Base-by-base conservation (phyloP, 2,329 filamentous ascomycete genomes). In the Hirsutella rhossiliensis region DNA sequence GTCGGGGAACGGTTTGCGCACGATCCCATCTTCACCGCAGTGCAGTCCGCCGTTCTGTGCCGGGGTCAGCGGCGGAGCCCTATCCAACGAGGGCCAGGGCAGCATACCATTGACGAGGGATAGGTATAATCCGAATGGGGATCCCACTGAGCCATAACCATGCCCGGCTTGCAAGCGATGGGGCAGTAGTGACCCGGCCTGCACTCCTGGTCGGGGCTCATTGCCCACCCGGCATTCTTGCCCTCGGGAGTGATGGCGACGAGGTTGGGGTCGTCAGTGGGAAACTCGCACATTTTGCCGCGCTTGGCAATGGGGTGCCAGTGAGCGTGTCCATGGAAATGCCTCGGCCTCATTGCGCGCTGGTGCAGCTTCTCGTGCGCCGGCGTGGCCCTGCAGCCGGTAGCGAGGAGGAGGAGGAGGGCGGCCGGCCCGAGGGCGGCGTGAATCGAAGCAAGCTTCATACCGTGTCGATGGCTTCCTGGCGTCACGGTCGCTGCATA, bases 141-240 rank as follows among this genome's bases (percentile, higher is more conserved):
- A 56, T 87, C 78, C 85, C 85, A 89, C 61, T 90, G 85, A 49
- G 79, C 76, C 71, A 84, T 85, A 27, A 89, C 76, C 67, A 86
- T 76, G 47, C 84, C 84, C 0, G 84, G 61, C 47, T 80, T 82
- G 60, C 85, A 89, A 43, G 85, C 84, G 59, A 84, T 81, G 2
- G 85, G 85, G 57, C 85, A 89, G 62, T 82, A 88, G 51, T 61
- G 75, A 46, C 78, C 82, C 5, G 78, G 73, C 46, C 67, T 68
- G 61, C 85, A 89, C 43, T 73, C 60, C 58, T 84, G 75, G 60
- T 89, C 80, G 4, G 84, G 84, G 54, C 81, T 84, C 76, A 89
- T 80, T 37, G 84, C 85, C 80, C 84, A 90, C 48, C 85, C 85
- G 41, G 70, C 81, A 64, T 90, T 90, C 58, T 65, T 57, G 38